These are phyloP conservation scores for Ilex asprella DNA, from an alignment of 257 asterid genomes.

Conservation along the genomic window DNA sequence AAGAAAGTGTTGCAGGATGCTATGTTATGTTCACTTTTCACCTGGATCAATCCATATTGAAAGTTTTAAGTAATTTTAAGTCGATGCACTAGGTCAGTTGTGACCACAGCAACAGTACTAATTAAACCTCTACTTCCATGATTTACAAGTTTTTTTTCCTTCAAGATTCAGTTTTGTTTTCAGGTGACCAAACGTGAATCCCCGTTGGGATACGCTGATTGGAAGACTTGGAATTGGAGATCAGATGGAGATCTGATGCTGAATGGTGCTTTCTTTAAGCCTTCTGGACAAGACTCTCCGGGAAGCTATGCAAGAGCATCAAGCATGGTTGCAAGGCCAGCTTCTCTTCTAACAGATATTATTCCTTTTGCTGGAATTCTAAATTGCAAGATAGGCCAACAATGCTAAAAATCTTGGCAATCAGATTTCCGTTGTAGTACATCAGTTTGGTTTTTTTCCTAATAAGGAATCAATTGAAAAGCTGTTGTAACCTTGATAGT, in stretches of 20 bases:
- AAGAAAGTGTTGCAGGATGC: too few species aligned
- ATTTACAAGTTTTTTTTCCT: too few species aligned
- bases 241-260: constrained; percentile 63
- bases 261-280: constrained; percentile 47
- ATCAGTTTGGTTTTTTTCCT: too few species aligned
- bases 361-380: constrained; percentile 55
- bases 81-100: too few species aligned
- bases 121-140: too few species aligned
- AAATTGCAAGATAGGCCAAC: constrained; percentile 38
- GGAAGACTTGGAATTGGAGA: constrained; percentile 68
- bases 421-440: too few species aligned
- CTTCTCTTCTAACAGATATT: constrained; percentile 38
- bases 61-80: too few species aligned
- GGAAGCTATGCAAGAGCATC: constrained; percentile 53
- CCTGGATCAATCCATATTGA: too few species aligned
- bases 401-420: constrained; percentile 23
- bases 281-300: constrained; percentile 43
- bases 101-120: too few species aligned
- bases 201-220: constrained; percentile 27
- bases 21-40: too few species aligned
- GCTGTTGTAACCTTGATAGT: too few species aligned
- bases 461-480: too few species aligned
- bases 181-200: constrained; percentile 47
- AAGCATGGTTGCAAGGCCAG: constrained; percentile 77
- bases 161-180: neutral